Evolutionary conservation across 768 basidiomycete species (phyloP), one percentile per base, ranked within the genome.

Genomic region (Russula brevipes): DNA sequence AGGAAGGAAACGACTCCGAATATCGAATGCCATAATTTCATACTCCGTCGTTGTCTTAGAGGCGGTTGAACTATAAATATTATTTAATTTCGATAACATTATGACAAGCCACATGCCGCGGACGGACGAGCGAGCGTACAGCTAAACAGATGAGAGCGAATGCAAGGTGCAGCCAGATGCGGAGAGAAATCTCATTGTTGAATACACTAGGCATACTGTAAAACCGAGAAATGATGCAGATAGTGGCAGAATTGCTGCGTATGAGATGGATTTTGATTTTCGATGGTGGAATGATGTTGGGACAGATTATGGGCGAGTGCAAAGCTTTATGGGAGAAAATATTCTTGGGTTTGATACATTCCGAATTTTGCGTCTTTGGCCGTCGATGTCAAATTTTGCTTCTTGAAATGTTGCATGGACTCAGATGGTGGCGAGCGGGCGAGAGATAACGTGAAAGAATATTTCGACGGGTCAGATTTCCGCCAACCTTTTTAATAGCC

Each of bases 401-500:
- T 38, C 0, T 63, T 45, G 61, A 68, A 63, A 66, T 59, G 51
- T 68, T 63, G 67, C 65, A 60, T 47, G 33, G 44, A 52, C 52
- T 54, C 56, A 53, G 61, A 53, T 65, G 44, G 17, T 46, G 61
- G 47, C 8, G 46, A 47, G 47, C 47, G 17, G 19, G 47, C 35
- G 62, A 63, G 53, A 63, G 50, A 62, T 59, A 54, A 63, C 45
- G 51, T 41, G 44, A 57, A 63, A 42, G 57, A 64, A 66, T 59
- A 66, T 54, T 63, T 64, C 62, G 45, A 47, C n/a, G 41, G 30
- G 57, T 64, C 61, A 63, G 52, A 50, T 58, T 47, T 59, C 57
- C 30, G 41, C 38, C 9, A 39, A 39, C 54, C 52, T 35, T 35
- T 64, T 66, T 57, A 68, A 59, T 68, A 68, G 54, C 84, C 84